phyloP scores from a whole-genome alignment of 371 early-diverging fungal genomes.

The Mycotypha africana region DNA sequence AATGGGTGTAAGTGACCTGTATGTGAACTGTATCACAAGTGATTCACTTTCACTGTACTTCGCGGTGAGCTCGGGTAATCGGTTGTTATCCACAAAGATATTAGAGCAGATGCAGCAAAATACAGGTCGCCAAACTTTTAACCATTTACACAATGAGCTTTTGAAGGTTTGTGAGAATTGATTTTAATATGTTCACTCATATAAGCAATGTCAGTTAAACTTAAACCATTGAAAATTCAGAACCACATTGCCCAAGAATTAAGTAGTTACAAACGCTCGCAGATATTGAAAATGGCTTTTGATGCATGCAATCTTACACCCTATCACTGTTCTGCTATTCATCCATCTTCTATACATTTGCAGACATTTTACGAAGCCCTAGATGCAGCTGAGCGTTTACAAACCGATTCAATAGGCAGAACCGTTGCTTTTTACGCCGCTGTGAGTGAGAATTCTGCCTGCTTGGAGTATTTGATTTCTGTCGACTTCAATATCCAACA shows the following conservation, averaged over 20 bases:
- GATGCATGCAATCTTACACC: constrained; percentile 38
- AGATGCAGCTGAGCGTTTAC: constrained; percentile 31
- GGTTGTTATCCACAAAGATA: constrained; percentile 25
- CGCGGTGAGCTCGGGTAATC: constrained; percentile 38
- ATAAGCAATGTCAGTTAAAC: constrained; percentile 1
- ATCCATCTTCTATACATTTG: constrained; percentile 36
- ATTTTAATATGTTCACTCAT: too few species aligned
- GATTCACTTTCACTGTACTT: constrained; percentile 24
- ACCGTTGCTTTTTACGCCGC: constrained; percentile 58
- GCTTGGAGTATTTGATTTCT: constrained; percentile 41
- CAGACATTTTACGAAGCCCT: constrained; percentile 34
- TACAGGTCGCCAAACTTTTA: constrained; percentile 24
- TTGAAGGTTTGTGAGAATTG: too few species aligned
- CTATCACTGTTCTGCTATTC: constrained; percentile 39
- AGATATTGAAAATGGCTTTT: constrained; percentile 44
- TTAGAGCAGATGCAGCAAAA: constrained; percentile 7
- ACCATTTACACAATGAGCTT: constrained; percentile 43
- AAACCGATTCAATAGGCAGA: constrained; percentile 41
- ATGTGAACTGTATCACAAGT: not conserved
- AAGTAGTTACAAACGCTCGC: constrained; percentile 32
- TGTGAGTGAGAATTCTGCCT: constrained; percentile 42
- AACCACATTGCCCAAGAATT: constrained; percentile 9
- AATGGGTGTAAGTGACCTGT: constrained; percentile 1
- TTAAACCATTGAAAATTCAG: not conserved
- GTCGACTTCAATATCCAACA: constrained; percentile 22